These are phyloP conservation scores for Coprinopsis marcescibilis DNA, from an alignment of 768 basidiomycete species.

Conservation along the genomic window DNA sequence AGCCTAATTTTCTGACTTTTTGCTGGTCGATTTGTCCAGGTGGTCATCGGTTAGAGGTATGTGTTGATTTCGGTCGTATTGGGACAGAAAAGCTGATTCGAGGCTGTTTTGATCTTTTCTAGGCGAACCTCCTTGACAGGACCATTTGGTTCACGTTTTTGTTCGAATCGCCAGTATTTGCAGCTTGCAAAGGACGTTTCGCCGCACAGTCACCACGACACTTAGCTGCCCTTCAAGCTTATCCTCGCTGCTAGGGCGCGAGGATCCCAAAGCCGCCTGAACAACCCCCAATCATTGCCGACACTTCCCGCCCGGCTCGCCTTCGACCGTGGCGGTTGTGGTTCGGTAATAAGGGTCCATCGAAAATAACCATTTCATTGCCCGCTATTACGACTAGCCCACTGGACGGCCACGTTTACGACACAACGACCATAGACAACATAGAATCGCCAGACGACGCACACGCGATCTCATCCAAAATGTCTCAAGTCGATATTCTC, in stretches of 20 bases:
- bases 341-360: slow-evolving; percentile 58
- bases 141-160: slow-evolving; percentile 16
- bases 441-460: slow-evolving; percentile 15
- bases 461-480: slow-evolving; percentile 27
- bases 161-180: too few species aligned
- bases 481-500: slow-evolving; percentile 57
- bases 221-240: slow-evolving; percentile 39
- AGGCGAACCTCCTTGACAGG: slow-evolving; percentile 82
- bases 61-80: slow-evolving; percentile 6
- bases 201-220: slow-evolving; percentile 16
- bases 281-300: slow-evolving; percentile 42
- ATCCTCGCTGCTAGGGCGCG: slow-evolving; percentile 71
- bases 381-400: slow-evolving; percentile 13
- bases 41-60: slow-evolving; percentile 75
- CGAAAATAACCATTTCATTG: slow-evolving; percentile 17
- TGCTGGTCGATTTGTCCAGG: slow-evolving; percentile 34
- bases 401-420: slow-evolving; percentile 16
- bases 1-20: slow-evolving; percentile 17
- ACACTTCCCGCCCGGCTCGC: slow-evolving; percentile 58
- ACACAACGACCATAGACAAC: slow-evolving; percentile 7
- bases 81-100: slow-evolving; percentile 13
- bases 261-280: slow-evolving; percentile 59
- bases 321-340: slow-evolving; percentile 68
- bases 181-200: too few species aligned
- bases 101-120: slow-evolving; percentile 14